Evolutionary conservation across 2,329 filamentous ascomycete genomes (phyloP), one percentile per base, ranked within the genome.

Genomic region (Cercospora nicotianae): DNA sequence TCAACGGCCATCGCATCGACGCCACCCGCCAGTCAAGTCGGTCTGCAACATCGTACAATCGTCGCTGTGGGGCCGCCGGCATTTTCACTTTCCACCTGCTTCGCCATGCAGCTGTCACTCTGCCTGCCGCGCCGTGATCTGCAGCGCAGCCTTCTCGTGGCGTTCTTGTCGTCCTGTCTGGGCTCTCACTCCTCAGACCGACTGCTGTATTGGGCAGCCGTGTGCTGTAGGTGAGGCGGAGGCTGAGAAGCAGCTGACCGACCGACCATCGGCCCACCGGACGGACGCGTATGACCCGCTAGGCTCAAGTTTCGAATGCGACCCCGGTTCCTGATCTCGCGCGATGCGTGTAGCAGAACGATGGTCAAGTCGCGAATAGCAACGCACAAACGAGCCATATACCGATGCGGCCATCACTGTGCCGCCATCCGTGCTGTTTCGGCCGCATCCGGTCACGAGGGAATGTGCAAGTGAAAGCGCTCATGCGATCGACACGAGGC

Each of bases 401-500:
- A n/a, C 36, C 36, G 36, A 42, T 7, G 45, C 20, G 18, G 18
- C 18, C 26, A 58, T 30, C 12, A 10, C 12, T n/a, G 26, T n/a
- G 53, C 53, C 16, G 30, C 30, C 30, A 18, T 58, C 53, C 26
- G 26, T 26, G 16, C 26, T 30, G 26, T n/a, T 10, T 58, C 53
- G 53, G 53, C 53, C 26, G 3, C 26, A n/a, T 33, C n/a, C 33
- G 48, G 62, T 39, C 62, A 28, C 18, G 39, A 55, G 20, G 51
- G 2, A 23, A 45, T 20, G 62, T 57, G 31, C 51, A 28, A 64
- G 23, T 58, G 62, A 57, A 28, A 20, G 36, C n/a, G 51, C 36
- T 28, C 59, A 57, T 36, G 48, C 62, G 20, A 36, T 64, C 60
- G n/a, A 57, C 48, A 57, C 48, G 48, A 57, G 18, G 31, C 51